Base-by-base conservation (phyloP, 2,329 filamentous ascomycete genomes). In the Aspergillus sp. region DNA sequence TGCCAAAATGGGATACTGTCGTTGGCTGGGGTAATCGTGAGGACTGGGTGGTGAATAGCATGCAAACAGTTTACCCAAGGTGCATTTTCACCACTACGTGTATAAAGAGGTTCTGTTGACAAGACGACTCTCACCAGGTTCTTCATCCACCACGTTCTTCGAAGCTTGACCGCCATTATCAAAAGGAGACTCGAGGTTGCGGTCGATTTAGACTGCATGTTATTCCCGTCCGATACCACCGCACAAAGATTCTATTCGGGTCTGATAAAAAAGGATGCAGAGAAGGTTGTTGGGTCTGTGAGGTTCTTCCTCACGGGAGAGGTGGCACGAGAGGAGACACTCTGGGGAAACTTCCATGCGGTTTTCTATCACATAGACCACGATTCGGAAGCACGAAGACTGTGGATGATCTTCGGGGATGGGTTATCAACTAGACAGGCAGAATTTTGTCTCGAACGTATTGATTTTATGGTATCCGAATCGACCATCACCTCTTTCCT, bases 61-160 rank as follows among this genome's bases (percentile, higher is more conserved):
- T 46, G 33, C 44, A 43, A 12, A 43, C 44, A 4, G 37, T 40
- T 19, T 46, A 46, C 28, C 44, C 44, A 27, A 43, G 40, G 40
- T 46, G 19, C 5, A 19, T 13, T n/a, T 27, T 28, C n/a, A 12
- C 27, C 11, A 6, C 9, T 9, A n/a, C 13, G 10, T 9, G 33
- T 9, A 12, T 19, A 19, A 19, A 19, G 19, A 19, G 4, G 4
- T 19, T 19, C 19, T 19, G 19, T 4, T 19, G 19, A 19, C 4
- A 19, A 2, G 19, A 19, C 19, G 2, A 3, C 28, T 36, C 27
- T 12, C 13, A 12, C 12, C 40, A 40, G 44, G 34, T 46, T 46
- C 29, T 19, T 33, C 29, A 40, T 40, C 37, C 40, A 43, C 29
- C 13, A 29, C 30, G 36, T 33, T 7, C 27, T 46, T 6, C 35